Evolutionary conservation across 176 grass and related monocot species (phyloP).

Genomic region (Oryza coarctata): DNA sequence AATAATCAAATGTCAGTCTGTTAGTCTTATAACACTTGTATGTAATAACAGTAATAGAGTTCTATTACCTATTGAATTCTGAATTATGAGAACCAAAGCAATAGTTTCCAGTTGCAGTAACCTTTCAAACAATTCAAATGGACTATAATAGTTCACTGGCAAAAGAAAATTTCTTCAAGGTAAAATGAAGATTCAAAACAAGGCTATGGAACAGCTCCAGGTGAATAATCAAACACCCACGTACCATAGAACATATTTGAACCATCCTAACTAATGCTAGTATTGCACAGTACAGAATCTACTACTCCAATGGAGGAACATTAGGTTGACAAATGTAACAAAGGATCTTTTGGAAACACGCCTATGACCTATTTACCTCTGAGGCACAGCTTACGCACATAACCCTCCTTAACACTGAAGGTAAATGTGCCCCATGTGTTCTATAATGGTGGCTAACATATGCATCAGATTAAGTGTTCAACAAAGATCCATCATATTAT

Average conservation of each 20-base stretch:
- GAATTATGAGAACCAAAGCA: neutral
- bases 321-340: neutral
- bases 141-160: neutral
- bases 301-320: neutral
- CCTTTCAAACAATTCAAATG: neutral
- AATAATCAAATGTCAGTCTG: constrained; percentile 23
- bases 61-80: neutral
- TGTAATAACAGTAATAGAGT: neutral
- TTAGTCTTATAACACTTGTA: neutral
- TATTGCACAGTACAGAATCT: neutral
- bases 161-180: neutral
- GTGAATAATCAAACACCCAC: constrained; percentile 8
- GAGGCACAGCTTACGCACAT: neutral
- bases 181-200: neutral
- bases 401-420: neutral
- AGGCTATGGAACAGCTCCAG: neutral
- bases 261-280: neutral
- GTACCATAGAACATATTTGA: neutral
- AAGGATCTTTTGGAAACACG: neutral
- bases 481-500: neutral
- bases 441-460: constrained; percentile 14
- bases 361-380: too few relatives aligned
- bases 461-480: neutral
- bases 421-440: constrained; percentile 5
- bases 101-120: neutral